These are phyloP conservation scores for Amanita inopinata DNA, from an alignment of 768 basidiomycete genomes.

Conservation along the genomic window DNA sequence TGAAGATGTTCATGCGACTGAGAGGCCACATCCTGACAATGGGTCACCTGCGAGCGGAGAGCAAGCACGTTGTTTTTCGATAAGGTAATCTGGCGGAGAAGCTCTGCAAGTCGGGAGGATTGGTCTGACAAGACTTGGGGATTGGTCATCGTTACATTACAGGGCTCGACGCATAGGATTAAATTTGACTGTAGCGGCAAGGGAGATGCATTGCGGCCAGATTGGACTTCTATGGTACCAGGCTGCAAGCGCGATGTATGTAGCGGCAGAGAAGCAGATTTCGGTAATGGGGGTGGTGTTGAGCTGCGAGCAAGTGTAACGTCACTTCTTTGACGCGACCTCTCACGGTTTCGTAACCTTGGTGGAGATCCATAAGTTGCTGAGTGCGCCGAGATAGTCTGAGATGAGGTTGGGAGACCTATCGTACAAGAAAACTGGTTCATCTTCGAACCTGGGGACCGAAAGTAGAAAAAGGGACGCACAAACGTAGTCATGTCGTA, in stretches of 20 bases:
- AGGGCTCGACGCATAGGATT: conserved; percentile 19
- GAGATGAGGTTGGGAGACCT: conserved; percentile 45
- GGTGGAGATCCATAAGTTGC: conserved; percentile 40
- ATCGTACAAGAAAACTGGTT: conserved; percentile 10
- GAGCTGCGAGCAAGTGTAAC: conserved; percentile 42
- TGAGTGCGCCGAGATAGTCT: conserved; percentile 32
- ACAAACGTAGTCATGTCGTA: conserved; percentile 61
- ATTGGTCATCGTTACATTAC: background rate
- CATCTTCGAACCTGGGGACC: conserved; percentile 3
- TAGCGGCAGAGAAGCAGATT: conserved; percentile 70
- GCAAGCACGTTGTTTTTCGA: conserved; percentile 57
- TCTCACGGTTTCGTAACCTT: conserved; percentile 47
- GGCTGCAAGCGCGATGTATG: conserved; percentile 45
- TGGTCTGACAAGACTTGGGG: conserved; percentile 37
- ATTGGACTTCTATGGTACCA: background rate
- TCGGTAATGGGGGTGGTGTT: conserved; percentile 78
- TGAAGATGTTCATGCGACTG: conserved; percentile 61
- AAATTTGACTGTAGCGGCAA: conserved; percentile 23
- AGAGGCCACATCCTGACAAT: conserved; percentile 45
- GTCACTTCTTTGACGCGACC: conserved; percentile 32
- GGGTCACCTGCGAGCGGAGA: conserved; percentile 57
- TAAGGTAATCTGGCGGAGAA: conserved; percentile 62
- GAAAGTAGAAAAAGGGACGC: conserved; percentile 15
- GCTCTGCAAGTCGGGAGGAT: conserved; percentile 62
- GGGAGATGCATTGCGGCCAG: background rate